Evolutionary conservation across 176 grass and related monocot genomes (phyloP).

Genomic region (Urochloa ruziziensis): DNA sequence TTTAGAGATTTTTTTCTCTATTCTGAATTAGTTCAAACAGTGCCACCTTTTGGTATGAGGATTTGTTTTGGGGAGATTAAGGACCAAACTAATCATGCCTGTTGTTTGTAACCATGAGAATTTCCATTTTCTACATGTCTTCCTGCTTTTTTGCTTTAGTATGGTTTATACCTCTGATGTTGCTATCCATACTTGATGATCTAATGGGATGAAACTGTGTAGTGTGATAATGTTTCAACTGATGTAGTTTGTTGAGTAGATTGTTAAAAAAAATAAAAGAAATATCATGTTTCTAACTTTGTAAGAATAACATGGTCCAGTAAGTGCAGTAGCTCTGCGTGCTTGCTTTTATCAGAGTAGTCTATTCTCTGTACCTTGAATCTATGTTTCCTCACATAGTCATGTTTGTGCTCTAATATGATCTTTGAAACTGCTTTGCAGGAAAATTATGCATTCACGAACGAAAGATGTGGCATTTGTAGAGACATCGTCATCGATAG

Average conservation of each 20-base stretch:
- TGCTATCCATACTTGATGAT: not conserved
- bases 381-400: not conserved
- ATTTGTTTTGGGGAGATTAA: not conserved
- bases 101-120: not conserved
- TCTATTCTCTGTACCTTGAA: not conserved
- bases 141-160: not conserved
- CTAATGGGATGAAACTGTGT: not conserved
- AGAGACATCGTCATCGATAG: constrained; percentile 69
- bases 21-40: not conserved
- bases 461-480: constrained; percentile 85
- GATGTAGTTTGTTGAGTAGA: not conserved
- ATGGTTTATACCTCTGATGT: not conserved
- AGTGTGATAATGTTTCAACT: not conserved
- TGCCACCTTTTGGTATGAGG: not conserved
- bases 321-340: not conserved
- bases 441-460: constrained; percentile 58
- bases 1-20: not conserved
- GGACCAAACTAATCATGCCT: not conserved
- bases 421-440: constrained; percentile 35
- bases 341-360: not conserved
- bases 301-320: not conserved
- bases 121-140: not conserved
- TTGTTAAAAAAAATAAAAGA: not conserved
- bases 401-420: constrained; percentile 25
- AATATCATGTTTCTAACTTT: not conserved